Evolutionary conservation across 2,329 filamentous ascomycete species (phyloP).

Genomic region (Phialophora verrucosa): DNA sequence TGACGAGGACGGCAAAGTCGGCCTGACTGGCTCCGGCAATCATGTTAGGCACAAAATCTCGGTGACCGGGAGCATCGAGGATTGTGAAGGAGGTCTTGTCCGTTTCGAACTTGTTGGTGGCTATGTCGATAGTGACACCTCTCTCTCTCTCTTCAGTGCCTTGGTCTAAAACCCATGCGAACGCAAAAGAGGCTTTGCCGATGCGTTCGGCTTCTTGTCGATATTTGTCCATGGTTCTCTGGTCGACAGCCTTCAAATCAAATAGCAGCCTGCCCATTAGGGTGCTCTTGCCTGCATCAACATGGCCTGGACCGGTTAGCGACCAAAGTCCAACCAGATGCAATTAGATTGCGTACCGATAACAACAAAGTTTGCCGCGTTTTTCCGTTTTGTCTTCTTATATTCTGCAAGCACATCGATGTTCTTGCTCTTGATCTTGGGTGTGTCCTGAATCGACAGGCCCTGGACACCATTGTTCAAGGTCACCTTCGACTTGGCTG

Average conservation of each 20-base stretch:
- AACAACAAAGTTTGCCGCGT: conserved; percentile 86
- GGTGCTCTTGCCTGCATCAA: conserved; percentile 97
- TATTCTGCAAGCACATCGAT: conserved; percentile 84
- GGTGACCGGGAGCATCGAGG: conserved; percentile 90
- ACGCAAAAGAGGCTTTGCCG: conserved; percentile 92
- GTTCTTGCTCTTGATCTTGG: conserved; percentile 72
- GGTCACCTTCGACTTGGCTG: conserved; percentile 28
- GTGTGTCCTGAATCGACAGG: conserved; percentile 56
- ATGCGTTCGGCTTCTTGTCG: conserved; percentile 86
- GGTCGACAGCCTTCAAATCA: conserved; percentile 85
- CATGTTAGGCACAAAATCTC: conserved; percentile 98
- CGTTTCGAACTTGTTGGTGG: conserved; percentile 92
- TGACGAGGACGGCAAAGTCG: conserved; percentile 92
- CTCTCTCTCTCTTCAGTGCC: conserved; percentile 84
- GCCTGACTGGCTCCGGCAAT: conserved; percentile 95
- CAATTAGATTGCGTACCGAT: conserved; percentile 66
- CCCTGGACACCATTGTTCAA: conserved; percentile 57
- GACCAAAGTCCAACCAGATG: conserved; percentile 14
- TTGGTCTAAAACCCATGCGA: conserved; percentile 97
- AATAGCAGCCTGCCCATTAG: conserved; percentile 93
- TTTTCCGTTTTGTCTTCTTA: conserved; percentile 75
- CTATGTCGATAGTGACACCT: conserved; percentile 96
- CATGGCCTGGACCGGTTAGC: conserved; percentile 69
- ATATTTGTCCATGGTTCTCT: conserved; percentile 86
- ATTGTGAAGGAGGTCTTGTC: conserved; percentile 88